Percentiles rank a stretch among this genome's conserved stretches.
Evolutionary conservation across 768 basidiomycete species (phyloP).

Genomic region (Gloeopeniophorella convolvens): DNA sequence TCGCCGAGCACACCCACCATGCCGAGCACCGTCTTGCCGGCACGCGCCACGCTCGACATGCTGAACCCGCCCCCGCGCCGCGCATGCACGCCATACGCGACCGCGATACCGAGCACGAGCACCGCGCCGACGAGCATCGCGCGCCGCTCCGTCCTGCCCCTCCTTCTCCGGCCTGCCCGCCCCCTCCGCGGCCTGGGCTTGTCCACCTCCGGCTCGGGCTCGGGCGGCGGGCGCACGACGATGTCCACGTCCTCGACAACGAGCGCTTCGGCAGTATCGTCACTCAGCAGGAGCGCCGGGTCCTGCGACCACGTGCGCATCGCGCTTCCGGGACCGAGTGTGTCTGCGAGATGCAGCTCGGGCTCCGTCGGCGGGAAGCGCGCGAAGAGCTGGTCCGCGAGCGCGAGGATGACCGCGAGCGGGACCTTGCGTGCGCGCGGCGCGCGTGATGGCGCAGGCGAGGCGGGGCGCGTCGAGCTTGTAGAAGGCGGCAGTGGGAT

Average conservation of each 20-base stretch:
- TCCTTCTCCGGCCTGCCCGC: constrained; percentile 10
- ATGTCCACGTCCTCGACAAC: constrained; percentile 48
- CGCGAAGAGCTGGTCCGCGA: constrained; percentile 53
- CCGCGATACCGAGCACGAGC: constrained; percentile 61
- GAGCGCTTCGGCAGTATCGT: constrained; percentile 56
- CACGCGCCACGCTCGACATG: neutral
- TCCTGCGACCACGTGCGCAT: constrained; percentile 67
- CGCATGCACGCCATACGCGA: constrained; percentile 40
- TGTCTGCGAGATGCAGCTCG: constrained; percentile 43
- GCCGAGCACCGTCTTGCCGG: constrained; percentile 6
- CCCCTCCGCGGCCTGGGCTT: constrained; percentile 14
- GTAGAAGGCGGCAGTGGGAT: constrained; percentile 15
- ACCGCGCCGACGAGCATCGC: constrained; percentile 57
- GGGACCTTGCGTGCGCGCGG: constrained; percentile 17
- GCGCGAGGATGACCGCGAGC: constrained; percentile 45
- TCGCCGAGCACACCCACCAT: constrained; percentile 11
- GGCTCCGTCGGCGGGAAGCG: constrained; percentile 56
- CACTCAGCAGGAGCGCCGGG: constrained; percentile 36
- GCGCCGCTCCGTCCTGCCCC: constrained; percentile 21
- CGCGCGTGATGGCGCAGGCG: constrained; percentile 26
- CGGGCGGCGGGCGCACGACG: constrained; percentile 41
- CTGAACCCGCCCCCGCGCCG: constrained; percentile 1
- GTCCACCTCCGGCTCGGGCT: constrained; percentile 27
- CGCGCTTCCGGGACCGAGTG: constrained; percentile 76
- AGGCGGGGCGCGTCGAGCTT: constrained; percentile 3